These are phyloP conservation scores for Monosporascus sp. DNA, from an alignment of 2,329 filamentous ascomycete genomes.

Conservation along the genomic window DNA sequence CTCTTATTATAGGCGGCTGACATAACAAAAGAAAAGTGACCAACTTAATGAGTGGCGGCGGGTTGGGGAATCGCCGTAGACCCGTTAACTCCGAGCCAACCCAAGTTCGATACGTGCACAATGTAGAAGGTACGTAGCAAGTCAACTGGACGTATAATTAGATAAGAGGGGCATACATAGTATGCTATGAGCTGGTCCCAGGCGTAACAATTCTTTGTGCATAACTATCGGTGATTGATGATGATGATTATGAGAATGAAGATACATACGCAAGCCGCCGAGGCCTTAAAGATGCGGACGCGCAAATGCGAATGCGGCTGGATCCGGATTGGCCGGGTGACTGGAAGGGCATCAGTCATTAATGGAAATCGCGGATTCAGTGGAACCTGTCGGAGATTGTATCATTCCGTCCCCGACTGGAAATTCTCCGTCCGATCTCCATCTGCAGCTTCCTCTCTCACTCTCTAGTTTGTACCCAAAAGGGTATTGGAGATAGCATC, in stretches of 20 bases:
- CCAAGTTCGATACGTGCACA: background rate
- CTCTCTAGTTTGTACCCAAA: too few species aligned
- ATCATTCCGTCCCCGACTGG: background rate
- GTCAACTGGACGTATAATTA: background rate
- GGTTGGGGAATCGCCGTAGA: background rate
- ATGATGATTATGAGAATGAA: too few species aligned
- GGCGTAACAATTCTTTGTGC: too few species aligned
- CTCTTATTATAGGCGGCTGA: slow-evolving; percentile 11
- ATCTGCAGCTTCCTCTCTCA: background rate
- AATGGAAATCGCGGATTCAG: too few species aligned
- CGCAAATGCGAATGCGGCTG: too few species aligned
- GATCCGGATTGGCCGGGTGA: too few species aligned
- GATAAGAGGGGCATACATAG: background rate
- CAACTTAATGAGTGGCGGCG: background rate
- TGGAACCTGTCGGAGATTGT: background rate
- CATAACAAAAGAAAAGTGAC: background rate
- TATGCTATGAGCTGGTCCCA: background rate
- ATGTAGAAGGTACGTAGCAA: background rate
- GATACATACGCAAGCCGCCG: too few species aligned
- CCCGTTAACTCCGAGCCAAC: background rate
- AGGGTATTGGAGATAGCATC: too few species aligned
- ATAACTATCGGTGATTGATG: too few species aligned
- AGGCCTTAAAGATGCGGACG: too few species aligned
- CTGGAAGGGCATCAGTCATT: too few species aligned
- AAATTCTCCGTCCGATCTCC: too few species aligned